A percentile compares a stretch with the other conserved stretches of the same genome.
These are phyloP conservation scores for Sistotremastrum suecicum DNA, from an alignment of 768 basidiomycete species.

Conservation along the genomic window DNA sequence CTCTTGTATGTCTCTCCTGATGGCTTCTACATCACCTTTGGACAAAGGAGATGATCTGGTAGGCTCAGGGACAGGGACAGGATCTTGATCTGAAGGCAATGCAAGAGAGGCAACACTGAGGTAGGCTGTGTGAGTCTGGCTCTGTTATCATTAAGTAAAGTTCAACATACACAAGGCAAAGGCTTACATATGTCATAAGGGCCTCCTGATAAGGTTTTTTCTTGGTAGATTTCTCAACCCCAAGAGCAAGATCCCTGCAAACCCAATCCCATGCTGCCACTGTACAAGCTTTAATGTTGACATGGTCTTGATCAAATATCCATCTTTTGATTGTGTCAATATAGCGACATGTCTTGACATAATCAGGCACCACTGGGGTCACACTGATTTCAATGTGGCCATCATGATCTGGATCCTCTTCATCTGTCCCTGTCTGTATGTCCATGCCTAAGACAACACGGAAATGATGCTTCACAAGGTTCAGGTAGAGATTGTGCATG, in stretches of 20 bases:
- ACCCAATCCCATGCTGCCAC: too few relatives aligned
- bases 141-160: not conserved
- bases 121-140: not conserved
- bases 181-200: too few relatives aligned
- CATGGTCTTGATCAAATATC: too few relatives aligned
- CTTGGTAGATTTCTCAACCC: too few relatives aligned
- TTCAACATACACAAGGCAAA: not conserved
- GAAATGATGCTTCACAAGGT: constrained; percentile 9
- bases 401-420: too few relatives aligned
- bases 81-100: not conserved
- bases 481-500: constrained; percentile 16
- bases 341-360: not conserved
- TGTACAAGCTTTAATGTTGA: too few relatives aligned
- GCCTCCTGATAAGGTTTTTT: too few relatives aligned
- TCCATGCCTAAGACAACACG: not conserved
- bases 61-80: not conserved
- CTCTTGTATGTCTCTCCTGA: constrained; percentile 8
- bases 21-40: not conserved
- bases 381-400: too few relatives aligned
- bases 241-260: too few relatives aligned
- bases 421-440: not conserved
- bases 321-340: not conserved
- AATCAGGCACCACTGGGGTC: too few relatives aligned
- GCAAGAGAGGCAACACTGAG: not conserved
- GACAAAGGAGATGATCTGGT: not conserved